These are phyloP conservation scores for Metarhizium anisopliae DNA, from an alignment of 2,329 filamentous ascomycete genomes.

Conservation along the genomic window DNA sequence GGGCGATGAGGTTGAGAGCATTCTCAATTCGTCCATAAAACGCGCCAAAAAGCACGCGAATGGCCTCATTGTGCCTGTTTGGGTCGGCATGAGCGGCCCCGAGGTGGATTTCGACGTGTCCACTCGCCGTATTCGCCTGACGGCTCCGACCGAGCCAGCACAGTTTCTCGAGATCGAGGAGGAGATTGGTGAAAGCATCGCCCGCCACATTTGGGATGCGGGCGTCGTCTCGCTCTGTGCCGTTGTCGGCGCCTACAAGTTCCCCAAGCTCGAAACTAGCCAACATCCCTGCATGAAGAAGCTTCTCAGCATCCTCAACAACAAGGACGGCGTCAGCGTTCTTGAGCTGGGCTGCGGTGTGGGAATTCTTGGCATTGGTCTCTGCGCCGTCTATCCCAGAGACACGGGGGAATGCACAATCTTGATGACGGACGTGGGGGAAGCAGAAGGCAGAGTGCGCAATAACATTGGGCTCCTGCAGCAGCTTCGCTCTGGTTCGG, in stretches of 20 bases:
- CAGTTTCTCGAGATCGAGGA: constrained; percentile 38
- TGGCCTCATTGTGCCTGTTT: constrained; percentile 36
- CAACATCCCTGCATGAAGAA: constrained; percentile 19
- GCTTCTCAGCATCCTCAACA: constrained; percentile 21
- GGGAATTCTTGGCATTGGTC: constrained; percentile 43
- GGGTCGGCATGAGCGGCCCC: constrained; percentile 23
- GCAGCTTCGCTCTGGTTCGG: constrained; percentile 6
- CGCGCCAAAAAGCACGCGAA: constrained; percentile 11
- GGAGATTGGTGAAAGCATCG: constrained; percentile 51
- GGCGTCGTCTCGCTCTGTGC: constrained; percentile 36
- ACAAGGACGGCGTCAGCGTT: constrained; percentile 26
- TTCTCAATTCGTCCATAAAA: constrained; percentile 15
- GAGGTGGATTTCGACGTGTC: constrained; percentile 15
- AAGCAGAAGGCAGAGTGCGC: constrained; percentile 39
- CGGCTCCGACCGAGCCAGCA: constrained; percentile 12
- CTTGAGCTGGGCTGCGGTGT: constrained; percentile 50
- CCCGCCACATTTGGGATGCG: constrained; percentile 50
- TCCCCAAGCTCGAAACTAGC: constrained; percentile 17
- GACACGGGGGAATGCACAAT: constrained; percentile 21
- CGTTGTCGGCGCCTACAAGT: constrained; percentile 19
- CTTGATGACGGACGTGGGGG: constrained; percentile 47
- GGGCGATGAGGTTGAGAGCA: constrained; percentile 17
- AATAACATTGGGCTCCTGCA: constrained; percentile 34
- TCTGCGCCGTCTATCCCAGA: constrained; percentile 28
- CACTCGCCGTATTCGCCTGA: constrained; percentile 20